These are phyloP conservation scores for Diophrys appendiculata DNA, from an alignment of 73 alveolate genomes.

Conservation along the genomic window DNA sequence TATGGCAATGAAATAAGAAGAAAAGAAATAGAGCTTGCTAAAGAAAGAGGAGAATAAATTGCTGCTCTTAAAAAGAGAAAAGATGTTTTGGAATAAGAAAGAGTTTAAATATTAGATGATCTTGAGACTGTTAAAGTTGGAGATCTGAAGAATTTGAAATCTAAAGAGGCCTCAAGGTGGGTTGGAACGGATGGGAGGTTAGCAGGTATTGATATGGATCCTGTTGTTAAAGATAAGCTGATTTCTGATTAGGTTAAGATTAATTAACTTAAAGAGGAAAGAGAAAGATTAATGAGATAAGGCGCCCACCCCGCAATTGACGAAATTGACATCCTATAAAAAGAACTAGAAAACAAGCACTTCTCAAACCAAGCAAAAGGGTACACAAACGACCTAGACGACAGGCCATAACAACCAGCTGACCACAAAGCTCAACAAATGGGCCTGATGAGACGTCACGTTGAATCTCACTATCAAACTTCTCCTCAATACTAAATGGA, in stretches of 20 bases:
- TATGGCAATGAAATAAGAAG: constrained; percentile 46
- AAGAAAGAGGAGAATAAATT: constrained; percentile 74
- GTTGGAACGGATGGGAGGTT: too few species aligned
- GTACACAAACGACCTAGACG: constrained; percentile 24
- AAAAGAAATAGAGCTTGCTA: constrained; percentile 74
- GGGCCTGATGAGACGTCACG: constrained; percentile 9
- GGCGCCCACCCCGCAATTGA: constrained; percentile 22
- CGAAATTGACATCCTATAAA: constrained; percentile 24
- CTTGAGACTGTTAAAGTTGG: constrained; percentile 61
- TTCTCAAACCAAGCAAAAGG: constrained; percentile 16
- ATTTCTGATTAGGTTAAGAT: constrained; percentile 40
- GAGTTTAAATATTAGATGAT: constrained; percentile 78
- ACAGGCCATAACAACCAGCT: constrained; percentile 6
- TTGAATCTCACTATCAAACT: too few species aligned
- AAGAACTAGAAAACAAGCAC: constrained; percentile 22
- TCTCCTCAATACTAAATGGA: too few species aligned
- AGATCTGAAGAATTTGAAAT: background rate
- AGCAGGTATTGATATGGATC: constrained; percentile 23
- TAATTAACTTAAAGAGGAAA: constrained; percentile 48
- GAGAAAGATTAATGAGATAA: constrained; percentile 19
- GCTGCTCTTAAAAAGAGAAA: constrained; percentile 67
- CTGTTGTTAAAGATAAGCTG: constrained; percentile 38
- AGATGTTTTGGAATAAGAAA: constrained; percentile 73
- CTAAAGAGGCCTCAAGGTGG: constrained; percentile 8
- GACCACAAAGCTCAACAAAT: constrained; percentile 24